Evolutionary conservation across 345 rosid genomes (phyloP).

Genomic region (Cardamine chenopodiifolia): DNA sequence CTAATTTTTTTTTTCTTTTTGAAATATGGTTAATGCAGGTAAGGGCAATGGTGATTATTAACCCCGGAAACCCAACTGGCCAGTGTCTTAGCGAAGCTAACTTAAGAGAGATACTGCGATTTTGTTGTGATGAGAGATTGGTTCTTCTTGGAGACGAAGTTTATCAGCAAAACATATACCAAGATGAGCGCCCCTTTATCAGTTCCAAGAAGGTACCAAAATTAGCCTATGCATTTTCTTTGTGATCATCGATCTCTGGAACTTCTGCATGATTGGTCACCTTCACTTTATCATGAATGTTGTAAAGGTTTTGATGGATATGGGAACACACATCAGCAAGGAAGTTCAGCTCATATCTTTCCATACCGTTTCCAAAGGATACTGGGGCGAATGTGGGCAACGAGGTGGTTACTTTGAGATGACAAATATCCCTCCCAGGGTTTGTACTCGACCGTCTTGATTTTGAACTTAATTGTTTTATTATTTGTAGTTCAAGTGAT

Average conservation of each 20-base stretch:
- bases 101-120: constrained; percentile 72
- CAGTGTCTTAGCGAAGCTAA: constrained; percentile 94
- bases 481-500: neutral
- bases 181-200: constrained; percentile 91
- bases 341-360: constrained; percentile 93
- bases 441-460: constrained; percentile 34
- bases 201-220: constrained; percentile 76
- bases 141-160: constrained; percentile 97
- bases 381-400: constrained; percentile 99
- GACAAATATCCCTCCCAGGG: constrained; percentile 94
- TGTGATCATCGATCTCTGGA: neutral
- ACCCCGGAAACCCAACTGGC: constrained; percentile 98
- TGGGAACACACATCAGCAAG: constrained; percentile 88
- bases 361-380: constrained; percentile 97
- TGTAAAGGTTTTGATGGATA: constrained; percentile 79
- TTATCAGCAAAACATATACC: constrained; percentile 96
- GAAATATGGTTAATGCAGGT: constrained; percentile 51
- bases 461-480: neutral
- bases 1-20: neutral
- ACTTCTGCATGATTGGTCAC: neutral
- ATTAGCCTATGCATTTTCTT: neutral
- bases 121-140: constrained; percentile 75
- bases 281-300: constrained; percentile 14
- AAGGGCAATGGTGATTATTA: constrained; percentile 92
- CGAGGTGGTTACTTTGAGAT: constrained; percentile 98